Conservation (phyloP, 2,329 filamentous ascomycete genomes). For the Stagonosporopsis rhizophila region DNA sequence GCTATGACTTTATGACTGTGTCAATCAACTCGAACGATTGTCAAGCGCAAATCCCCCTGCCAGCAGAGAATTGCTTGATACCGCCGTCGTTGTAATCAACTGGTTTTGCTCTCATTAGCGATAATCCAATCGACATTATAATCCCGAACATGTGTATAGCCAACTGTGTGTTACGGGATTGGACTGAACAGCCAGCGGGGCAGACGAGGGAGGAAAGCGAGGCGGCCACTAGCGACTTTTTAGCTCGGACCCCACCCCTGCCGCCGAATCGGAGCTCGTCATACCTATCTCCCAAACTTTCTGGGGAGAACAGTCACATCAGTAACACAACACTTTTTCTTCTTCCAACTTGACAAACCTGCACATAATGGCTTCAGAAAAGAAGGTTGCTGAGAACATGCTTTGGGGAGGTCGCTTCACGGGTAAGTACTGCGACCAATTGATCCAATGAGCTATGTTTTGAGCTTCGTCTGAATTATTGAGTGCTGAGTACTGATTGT, state of each 20-base stretch:
- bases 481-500: conserved; percentile 21
- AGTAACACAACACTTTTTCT: conserved; percentile 12
- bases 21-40: neutral
- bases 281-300: conserved; percentile 16
- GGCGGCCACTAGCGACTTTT: conserved; percentile 6
- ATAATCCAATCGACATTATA: no score
- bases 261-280: conserved; percentile 16
- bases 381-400: conserved; percentile 50
- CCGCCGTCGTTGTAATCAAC: no score
- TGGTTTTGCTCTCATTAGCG: no score
- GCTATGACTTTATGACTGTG: neutral
- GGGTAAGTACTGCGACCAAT: conserved; percentile 23
- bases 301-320: conserved; percentile 21
- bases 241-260: conserved; percentile 12
- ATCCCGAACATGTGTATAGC: no score
- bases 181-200: neutral
- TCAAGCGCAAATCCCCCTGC: neutral
- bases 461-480: neutral
- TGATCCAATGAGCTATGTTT: neutral
- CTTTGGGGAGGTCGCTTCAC: conserved; percentile 50
- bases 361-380: conserved; percentile 40
- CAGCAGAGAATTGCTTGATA: no score
- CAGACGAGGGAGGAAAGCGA: conserved; percentile 12
- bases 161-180: no score
- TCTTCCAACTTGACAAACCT: neutral